Evolutionary conservation across 176 grass and related monocot genomes (phyloP), one percentile per base, ranked within the genome.

Genomic region (Chrysopogon serrulatus): DNA sequence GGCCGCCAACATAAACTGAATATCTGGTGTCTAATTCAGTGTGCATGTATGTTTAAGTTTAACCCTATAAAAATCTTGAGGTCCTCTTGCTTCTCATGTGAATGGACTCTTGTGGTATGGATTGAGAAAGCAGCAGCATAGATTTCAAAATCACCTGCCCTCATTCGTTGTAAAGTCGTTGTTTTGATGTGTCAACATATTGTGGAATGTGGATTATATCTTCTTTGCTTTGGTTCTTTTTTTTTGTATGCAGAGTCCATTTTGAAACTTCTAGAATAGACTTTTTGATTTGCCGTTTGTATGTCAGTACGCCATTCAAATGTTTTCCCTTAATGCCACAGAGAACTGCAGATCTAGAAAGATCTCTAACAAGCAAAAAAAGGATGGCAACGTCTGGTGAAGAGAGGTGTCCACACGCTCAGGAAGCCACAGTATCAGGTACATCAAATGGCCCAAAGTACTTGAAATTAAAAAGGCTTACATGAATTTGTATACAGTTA

Each of bases 371-470:
- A 81, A 87, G 59, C 43, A 93, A 93, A 80, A 80, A 95, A 68
- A 47, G 91, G 89, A 74, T 98, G 93, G 93, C 91, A 92, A 82
- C 72, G 59, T 5, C 40, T 92, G 35, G 85, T 98, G 82, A 98
- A 98, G 90, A 88, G 93, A 87, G 96, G 96, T 24, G 87, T 83
- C 31, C 93, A 92, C 87, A 95, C 96, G 18, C 89, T 98, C 21
- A 95, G 53, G 83, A 95, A 95, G 63, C 84, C 85, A 47, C 96
- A 95, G 23, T 95, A 98, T 93, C 93, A 98, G 96, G 96, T 98
- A 71, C 36, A 78, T 83, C 19, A 79, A 51, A 42, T 65, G 41
- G 14, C 24, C 0, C 10, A 43, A 40, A 81, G n/a, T 71, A 44
- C 49, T 37, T 56, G 49, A 49, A 76, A 48, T 71, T 31, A 47